Base-by-base conservation (phyloP, 2,329 filamentous ascomycete genomes). In the Colletotrichum plurivorum region DNA sequence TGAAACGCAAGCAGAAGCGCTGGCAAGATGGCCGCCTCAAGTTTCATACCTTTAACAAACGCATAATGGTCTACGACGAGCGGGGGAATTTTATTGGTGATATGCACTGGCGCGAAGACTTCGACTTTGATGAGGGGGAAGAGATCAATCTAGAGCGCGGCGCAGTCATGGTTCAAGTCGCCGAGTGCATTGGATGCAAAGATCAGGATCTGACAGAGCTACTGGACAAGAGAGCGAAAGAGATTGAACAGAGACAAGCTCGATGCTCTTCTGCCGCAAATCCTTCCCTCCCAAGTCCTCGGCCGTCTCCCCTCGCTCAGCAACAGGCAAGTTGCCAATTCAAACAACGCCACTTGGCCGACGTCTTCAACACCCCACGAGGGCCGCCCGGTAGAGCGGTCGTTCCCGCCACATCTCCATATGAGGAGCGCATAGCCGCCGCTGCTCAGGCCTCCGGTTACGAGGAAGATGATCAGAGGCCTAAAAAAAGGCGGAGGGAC, bases 11-110 rank as follows among this genome's bases (percentile, higher is more conserved):
- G 82, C 91, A 94, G 74, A 98, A 98, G 78, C 87, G 93, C 70
- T 98, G 95, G 95, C 94, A 97, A 76, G 95, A 98, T 90, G 95
- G 95, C 43, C 90, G 90, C 59, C 88, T 98, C 70, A 93, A 92
- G 72, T 97, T 92, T 72, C 95, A 98, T 77, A 92, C 93, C 0
- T 97, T 97, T 87, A 98, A 98, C 82, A 93, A 91, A 76, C 90
- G 94, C 5, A 84, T 96, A 69, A 97, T 98, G 93, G 93, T 97
- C 7, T 95, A 96, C 75, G 94, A 97, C 78, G 90, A 93, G 54
- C 84, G 88, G 2, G 90, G 93, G 0, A 94, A 95, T 77, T 94
- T 92, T 72, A 87, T 98, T 31, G 95, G 94, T 3, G 95, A 97
- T 78, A 89, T 90, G 39, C 94, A 97, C 80, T 96, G 93, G 91